Evolutionary conservation across 2,329 filamentous ascomycete species (phyloP).

Genomic region (Lachnellula cervina): DNA sequence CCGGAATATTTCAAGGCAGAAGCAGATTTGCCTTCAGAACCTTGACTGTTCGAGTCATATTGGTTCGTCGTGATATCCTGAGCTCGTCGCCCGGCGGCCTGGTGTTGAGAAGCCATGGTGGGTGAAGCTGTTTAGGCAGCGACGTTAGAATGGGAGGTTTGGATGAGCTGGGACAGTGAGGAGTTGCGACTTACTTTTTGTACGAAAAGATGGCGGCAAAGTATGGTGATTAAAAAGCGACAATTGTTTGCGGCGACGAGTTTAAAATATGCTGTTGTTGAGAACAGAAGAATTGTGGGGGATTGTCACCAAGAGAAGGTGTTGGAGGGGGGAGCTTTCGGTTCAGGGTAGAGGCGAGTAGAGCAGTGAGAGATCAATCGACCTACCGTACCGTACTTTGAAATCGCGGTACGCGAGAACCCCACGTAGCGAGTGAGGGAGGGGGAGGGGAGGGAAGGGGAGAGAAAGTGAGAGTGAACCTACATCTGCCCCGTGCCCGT

Average conservation of each 20-base stretch:
- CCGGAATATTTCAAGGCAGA: neutral
- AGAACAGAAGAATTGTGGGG: neutral
- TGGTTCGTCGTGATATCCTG: constrained; percentile 4
- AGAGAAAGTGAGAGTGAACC: neutral
- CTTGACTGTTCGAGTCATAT: neutral
- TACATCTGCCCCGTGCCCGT: neutral
- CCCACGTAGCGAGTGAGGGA: neutral
- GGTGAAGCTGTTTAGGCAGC: constrained; percentile 13
- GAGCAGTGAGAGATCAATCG: neutral
- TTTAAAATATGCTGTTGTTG: neutral
- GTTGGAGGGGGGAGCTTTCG: constrained; percentile 8
- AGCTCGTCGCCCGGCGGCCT: neutral
- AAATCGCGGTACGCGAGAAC: constrained; percentile 1
- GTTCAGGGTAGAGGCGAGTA: neutral
- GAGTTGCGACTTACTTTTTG: neutral
- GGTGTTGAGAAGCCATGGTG: constrained; percentile 10
- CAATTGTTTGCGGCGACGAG: neutral
- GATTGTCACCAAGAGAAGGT: constrained; percentile 1
- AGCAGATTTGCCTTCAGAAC: neutral
- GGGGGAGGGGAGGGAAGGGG: too few relatives aligned
- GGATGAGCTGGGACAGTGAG: neutral
- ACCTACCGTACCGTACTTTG: constrained; percentile 7
- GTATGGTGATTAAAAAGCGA: neutral
- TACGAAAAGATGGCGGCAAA: neutral
- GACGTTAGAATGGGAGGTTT: constrained; percentile 8